Conservation (phyloP, 805 yeast genomes). For the Cyberlindnera mycetangii region DNA sequence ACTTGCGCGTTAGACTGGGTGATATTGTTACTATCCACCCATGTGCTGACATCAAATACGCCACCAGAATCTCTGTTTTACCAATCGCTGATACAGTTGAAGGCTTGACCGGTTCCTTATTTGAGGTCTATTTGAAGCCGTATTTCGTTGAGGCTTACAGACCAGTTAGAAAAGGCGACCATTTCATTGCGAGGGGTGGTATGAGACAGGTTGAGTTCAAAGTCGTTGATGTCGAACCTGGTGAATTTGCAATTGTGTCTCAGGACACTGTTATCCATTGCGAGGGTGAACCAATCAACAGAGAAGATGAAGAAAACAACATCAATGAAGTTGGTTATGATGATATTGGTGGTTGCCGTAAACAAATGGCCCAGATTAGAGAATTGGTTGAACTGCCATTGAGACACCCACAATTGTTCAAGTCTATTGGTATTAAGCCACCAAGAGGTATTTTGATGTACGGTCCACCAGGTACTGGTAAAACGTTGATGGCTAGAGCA, state of each 20-base stretch:
- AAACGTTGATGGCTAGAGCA: conserved; percentile 99
- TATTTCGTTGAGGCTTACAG: conserved; percentile 98
- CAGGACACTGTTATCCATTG: conserved; percentile 98
- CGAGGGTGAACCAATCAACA: conserved; percentile 97
- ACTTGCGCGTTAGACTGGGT: conserved; percentile 89
- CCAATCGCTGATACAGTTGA: conserved; percentile 98
- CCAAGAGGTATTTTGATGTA: conserved; percentile 97
- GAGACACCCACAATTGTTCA: conserved; percentile 97
- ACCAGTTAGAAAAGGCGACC: conserved; percentile 97
- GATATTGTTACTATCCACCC: conserved; percentile 90
- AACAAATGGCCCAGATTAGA: conserved; percentile 99
- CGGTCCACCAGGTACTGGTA: conserved; percentile 99
- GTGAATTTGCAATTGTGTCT: conserved; percentile 95
- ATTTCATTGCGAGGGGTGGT: conserved; percentile 95
- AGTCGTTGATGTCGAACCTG: conserved; percentile 97
- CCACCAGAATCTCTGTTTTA: conserved; percentile 88
- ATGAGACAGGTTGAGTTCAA: conserved; percentile 99
- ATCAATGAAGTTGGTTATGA: conserved; percentile 97
- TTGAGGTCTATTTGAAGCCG: conserved; percentile 95
- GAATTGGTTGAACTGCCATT: conserved; percentile 97
- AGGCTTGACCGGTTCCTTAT: conserved; percentile 94
- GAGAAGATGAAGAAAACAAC: conserved; percentile 97
- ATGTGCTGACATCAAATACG: conserved; percentile 97
- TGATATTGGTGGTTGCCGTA: conserved; percentile 98
- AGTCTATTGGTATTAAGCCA: conserved; percentile 97